A percentile compares a stretch with the other conserved stretches of the same genome.
These are phyloP conservation scores for Hermanozyma aechmeae DNA, from an alignment of 805 yeast genomes.

Conservation along the genomic window DNA sequence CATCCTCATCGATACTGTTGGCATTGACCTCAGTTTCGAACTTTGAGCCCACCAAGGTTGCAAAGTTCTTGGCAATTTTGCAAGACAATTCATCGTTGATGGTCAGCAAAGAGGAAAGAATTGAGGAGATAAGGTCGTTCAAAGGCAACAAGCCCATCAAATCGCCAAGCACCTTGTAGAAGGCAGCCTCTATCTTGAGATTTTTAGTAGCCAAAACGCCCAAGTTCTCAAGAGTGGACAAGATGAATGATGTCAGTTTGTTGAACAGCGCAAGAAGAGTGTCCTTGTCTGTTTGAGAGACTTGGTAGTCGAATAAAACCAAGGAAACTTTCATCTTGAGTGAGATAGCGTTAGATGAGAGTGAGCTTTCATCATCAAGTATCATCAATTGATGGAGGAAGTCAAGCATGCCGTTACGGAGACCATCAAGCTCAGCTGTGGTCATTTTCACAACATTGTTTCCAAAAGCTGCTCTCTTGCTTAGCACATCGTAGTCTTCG, in stretches of 20 bases:
- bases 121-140: constrained; percentile 57
- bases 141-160: constrained; percentile 69
- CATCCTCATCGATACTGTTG: constrained; percentile 26
- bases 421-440: constrained; percentile 35
- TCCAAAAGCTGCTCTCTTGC: constrained; percentile 54
- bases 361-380: constrained; percentile 15
- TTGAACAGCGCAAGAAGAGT: constrained; percentile 25
- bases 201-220: constrained; percentile 7
- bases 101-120: constrained; percentile 30
- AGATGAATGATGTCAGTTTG: constrained; percentile 23
- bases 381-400: constrained; percentile 45
- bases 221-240: constrained; percentile 28
- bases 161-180: constrained; percentile 51
- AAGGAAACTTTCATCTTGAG: constrained; percentile 46
- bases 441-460: constrained; percentile 45
- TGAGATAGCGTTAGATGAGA: constrained; percentile 13
- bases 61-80: constrained; percentile 51
- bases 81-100: constrained; percentile 30
- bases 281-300: constrained; percentile 17
- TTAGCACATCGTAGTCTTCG: constrained; percentile 27
- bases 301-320: constrained; percentile 35
- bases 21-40: constrained; percentile 59
- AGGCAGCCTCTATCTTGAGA: constrained; percentile 24
- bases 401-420: constrained; percentile 44
- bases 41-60: constrained; percentile 54